Evolutionary conservation across 1,139 yeast genomes (phyloP), one percentile per base, ranked within the genome.

Genomic region (Yamadazyma sp.): DNA sequence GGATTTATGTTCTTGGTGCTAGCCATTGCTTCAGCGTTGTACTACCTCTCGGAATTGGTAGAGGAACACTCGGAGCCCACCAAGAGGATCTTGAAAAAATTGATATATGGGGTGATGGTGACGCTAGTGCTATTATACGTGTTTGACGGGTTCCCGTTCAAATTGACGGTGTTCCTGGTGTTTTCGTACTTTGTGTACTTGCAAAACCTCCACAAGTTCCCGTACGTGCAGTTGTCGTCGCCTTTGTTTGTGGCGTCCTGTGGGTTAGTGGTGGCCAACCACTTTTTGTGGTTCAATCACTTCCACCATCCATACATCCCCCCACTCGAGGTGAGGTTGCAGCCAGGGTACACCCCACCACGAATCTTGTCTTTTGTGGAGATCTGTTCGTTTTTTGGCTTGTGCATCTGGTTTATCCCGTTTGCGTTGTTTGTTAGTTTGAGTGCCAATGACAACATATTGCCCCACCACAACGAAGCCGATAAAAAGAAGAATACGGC

Each of bases 21-120:
- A 35, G 64, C 77, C 28, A 69, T 73, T 47, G 95, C 98, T 0
- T 87, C 96, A 3, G 98, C 96, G 1, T 70, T 92, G 30, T 92
- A 91, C 66, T 89, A 88, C 55, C 70, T 92, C 29, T 87, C 96
- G 10, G 98, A 92, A 59, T 68, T 89, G 33, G 95, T 92, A 12
- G 99, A 92, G 58, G 98, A 91, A 56, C 94, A 92, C 59, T 77
- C 95, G 0, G 94, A 85, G 45, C 81, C 91, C 38, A 86, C 98
- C 15, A 85, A 79, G 53, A 64, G 87, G 42, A 71, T 88, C 43
- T 68, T 94, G 31, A 73, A 70, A 38, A 70, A 80, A 45, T 59
- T 80, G 39, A 88, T 89, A 25, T 79, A 80, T 57, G 68, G 66
- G 2, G 77, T 87, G 23, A 75, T 84, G 17, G 73, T 48, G 1